Evolutionary conservation across 306 rosid genomes (phyloP).

Genomic region (Rosa lucieae): DNA sequence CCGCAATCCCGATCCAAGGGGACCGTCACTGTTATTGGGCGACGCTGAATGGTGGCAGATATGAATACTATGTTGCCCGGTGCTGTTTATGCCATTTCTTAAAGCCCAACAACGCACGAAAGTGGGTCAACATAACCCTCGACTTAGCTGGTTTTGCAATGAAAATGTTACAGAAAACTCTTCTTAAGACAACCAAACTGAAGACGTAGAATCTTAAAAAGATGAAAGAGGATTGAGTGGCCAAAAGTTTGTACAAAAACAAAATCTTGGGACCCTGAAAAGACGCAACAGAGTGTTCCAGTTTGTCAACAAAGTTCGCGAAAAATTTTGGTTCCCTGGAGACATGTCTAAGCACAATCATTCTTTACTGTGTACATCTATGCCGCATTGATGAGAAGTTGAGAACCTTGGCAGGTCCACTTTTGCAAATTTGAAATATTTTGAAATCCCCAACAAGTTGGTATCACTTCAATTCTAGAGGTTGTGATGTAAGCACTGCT

Average conservation of each 20-base stretch:
- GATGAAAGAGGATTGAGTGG: neutral
- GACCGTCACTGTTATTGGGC: neutral
- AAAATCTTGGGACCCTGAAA: neutral
- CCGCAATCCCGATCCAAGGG: neutral
- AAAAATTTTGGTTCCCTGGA: neutral
- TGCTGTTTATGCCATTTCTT: neutral
- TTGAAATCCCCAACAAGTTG: neutral
- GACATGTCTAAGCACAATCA: slow-evolving; percentile 6
- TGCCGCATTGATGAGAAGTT: neutral
- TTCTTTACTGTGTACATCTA: neutral
- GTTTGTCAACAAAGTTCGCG: neutral
- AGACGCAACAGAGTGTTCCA: neutral
- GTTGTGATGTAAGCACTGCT: neutral
- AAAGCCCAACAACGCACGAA: neutral
- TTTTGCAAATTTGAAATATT: neutral
- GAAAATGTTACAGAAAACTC: neutral
- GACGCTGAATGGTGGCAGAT: neutral
- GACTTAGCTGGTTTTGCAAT: neutral
- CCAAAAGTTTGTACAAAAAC: neutral
- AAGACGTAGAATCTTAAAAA: neutral
- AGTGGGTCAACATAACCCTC: neutral
- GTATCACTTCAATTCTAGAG: neutral
- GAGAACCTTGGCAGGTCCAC: slow-evolving; percentile 4
- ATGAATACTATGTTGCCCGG: neutral
- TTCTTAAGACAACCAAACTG: neutral